Evolutionary conservation across 2,329 filamentous ascomycete genomes (phyloP).

Genomic region (Seiridium unicorne): DNA sequence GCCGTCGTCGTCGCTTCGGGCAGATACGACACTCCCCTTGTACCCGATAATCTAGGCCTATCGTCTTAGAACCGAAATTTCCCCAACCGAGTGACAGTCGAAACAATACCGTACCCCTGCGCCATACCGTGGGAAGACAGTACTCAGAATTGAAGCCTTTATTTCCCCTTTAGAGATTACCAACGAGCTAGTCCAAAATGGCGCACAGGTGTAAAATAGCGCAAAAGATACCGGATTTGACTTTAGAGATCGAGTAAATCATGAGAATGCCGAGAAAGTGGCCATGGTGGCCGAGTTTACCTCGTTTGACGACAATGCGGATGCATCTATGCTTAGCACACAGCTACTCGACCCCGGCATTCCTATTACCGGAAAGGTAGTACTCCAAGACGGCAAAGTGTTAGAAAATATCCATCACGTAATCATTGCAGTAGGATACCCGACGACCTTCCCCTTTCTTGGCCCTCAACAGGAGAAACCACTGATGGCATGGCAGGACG

Average conservation of each 20-base stretch:
- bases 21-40: constrained; percentile 61
- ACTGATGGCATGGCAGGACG: constrained; percentile 37
- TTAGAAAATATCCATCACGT: constrained; percentile 59
- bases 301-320: constrained; percentile 26
- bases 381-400: constrained; percentile 49
- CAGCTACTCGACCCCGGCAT: neutral
- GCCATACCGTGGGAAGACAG: neutral
- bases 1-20: constrained; percentile 65
- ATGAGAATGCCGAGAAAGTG: constrained; percentile 49
- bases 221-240: neutral
- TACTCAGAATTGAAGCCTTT: constrained; percentile 41
- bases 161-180: constrained; percentile 41
- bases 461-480: constrained; percentile 42
- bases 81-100: constrained; percentile 60
- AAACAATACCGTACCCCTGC: constrained; percentile 62
- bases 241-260: constrained; percentile 25
- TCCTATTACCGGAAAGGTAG: constrained; percentile 41
- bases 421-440: constrained; percentile 67
- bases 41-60: constrained; percentile 48
- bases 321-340: neutral
- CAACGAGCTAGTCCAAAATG: constrained; percentile 28
- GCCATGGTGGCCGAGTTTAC: constrained; percentile 48
- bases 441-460: constrained; percentile 65
- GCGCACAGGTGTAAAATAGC: neutral
- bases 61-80: constrained; percentile 56